Conservation (phyloP, 805 yeast species). For the Starmerella scarabaei region DNA sequence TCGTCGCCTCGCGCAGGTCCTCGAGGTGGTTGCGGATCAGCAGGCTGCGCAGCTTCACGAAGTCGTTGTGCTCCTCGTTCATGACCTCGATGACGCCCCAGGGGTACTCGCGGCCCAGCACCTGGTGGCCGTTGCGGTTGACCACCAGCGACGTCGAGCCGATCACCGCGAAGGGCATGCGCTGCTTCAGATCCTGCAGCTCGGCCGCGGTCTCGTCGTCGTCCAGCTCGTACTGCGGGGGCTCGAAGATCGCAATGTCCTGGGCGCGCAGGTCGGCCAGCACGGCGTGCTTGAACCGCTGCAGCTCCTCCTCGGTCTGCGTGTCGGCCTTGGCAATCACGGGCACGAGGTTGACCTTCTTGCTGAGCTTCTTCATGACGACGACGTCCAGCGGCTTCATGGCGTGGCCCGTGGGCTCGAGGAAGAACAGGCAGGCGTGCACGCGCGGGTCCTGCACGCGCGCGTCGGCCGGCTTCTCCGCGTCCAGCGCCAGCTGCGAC, state of each 20-base stretch:
- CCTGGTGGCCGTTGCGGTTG: constrained; percentile 58
- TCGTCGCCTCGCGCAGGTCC: constrained; percentile 80
- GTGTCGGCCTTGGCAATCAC: constrained; percentile 92
- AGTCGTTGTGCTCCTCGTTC: constrained; percentile 87
- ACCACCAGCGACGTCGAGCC: constrained; percentile 69
- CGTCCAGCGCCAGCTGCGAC: constrained; percentile 62
- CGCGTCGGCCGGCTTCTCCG: constrained; percentile 17
- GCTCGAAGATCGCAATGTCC: constrained; percentile 62
- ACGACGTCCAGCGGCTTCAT: constrained; percentile 78
- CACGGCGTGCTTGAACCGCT: constrained; percentile 61
- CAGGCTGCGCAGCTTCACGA: constrained; percentile 74
- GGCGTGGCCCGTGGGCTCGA: constrained; percentile 95
- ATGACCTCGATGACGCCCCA: constrained; percentile 97
- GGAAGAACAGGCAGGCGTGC: constrained; percentile 86
- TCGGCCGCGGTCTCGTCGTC: constrained; percentile 69
- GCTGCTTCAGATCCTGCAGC: constrained; percentile 51
- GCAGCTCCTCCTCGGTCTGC: constrained; percentile 73
- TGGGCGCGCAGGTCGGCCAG: constrained; percentile 63
- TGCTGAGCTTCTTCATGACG: constrained; percentile 76
- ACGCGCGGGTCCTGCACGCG: constrained; percentile 62
- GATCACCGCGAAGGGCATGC: constrained; percentile 84
- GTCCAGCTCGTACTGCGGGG: constrained; percentile 64
- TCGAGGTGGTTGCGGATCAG: constrained; percentile 83
- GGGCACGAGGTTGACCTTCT: constrained; percentile 87
- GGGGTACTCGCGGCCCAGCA: constrained; percentile 88